Conservation (phyloP, 2,329 filamentous ascomycete species). For the Epichloe sibirici region DNA sequence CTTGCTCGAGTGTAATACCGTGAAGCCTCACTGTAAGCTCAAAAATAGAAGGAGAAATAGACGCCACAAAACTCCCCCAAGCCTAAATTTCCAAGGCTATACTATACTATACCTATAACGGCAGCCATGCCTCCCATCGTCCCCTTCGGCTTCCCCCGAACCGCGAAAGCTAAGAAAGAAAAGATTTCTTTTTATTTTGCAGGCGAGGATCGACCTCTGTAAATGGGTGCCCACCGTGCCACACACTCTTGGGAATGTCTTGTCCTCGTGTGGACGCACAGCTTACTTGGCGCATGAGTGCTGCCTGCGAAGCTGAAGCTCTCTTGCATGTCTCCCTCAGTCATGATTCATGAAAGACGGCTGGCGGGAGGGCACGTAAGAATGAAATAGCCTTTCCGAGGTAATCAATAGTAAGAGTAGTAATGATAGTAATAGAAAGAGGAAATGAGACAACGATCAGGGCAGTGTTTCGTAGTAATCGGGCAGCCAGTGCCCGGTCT, state of each 20-base stretch:
- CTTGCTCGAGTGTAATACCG: not conserved
- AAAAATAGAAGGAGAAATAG: not conserved
- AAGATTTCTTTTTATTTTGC: not conserved
- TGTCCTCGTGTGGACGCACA: not conserved
- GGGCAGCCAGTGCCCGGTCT: conserved; percentile 1
- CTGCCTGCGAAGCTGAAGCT: not conserved
- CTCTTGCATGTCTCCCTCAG: not conserved
- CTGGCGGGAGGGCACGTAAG: not conserved
- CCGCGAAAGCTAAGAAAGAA: not conserved
- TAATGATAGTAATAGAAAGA: not conserved
- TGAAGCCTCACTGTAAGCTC: not conserved
- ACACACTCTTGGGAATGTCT: not conserved
- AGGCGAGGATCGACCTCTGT: not conserved
- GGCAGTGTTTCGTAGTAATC: not conserved
- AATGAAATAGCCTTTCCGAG: not conserved
- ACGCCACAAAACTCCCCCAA: conserved; percentile 1
- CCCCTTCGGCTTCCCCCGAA: not conserved
- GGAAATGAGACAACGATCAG: not conserved
- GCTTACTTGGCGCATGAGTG: not conserved
- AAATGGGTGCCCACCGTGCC: not conserved
- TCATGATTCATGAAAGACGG: not conserved
- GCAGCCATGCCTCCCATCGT: not conserved
- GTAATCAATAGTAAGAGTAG: not conserved
- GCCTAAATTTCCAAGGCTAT: not conserved
- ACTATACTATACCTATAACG: not conserved